Conservation (phyloP, 306 rosid genomes). For the Herpetospermum pedunculosum region DNA sequence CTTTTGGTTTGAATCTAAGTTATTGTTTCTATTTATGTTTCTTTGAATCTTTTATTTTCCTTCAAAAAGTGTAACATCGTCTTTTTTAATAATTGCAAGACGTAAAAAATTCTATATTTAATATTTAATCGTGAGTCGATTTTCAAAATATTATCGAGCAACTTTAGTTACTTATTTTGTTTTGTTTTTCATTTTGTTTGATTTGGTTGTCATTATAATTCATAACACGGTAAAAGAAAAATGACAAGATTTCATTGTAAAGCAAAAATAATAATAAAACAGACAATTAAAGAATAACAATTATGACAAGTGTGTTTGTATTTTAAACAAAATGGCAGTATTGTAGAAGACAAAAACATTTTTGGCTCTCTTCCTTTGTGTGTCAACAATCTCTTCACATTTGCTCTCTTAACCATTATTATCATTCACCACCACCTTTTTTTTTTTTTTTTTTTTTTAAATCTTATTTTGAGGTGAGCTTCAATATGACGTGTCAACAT, state of each 20-base stretch:
- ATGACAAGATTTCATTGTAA: not conserved
- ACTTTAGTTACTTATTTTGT: not conserved
- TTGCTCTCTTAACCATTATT: not conserved
- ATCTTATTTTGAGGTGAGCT: too few relatives aligned
- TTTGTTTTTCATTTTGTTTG: not conserved
- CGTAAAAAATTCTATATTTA: too few relatives aligned
- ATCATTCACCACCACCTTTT: not conserved
- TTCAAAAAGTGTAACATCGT: too few relatives aligned
- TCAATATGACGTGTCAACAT: too few relatives aligned
- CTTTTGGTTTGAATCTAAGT: too few relatives aligned
- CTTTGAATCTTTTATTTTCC: too few relatives aligned
- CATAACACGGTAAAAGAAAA: not conserved
- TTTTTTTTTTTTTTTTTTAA: too few relatives aligned
- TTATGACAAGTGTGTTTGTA: not conserved
- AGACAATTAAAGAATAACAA: not conserved
- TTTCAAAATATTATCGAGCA: not conserved
- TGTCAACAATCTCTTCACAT: not conserved
- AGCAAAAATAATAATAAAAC: not conserved
- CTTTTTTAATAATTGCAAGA: too few relatives aligned
- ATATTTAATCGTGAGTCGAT: too few relatives aligned
- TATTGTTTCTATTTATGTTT: too few relatives aligned
- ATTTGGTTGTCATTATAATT: not conserved
- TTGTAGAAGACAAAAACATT: constrained; percentile 3
- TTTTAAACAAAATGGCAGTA: not conserved
- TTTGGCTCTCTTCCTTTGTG: not conserved